Base-by-base conservation (phyloP, 495 filamentous ascomycete genomes). In the Paragyromitra xinjiangensis region DNA sequence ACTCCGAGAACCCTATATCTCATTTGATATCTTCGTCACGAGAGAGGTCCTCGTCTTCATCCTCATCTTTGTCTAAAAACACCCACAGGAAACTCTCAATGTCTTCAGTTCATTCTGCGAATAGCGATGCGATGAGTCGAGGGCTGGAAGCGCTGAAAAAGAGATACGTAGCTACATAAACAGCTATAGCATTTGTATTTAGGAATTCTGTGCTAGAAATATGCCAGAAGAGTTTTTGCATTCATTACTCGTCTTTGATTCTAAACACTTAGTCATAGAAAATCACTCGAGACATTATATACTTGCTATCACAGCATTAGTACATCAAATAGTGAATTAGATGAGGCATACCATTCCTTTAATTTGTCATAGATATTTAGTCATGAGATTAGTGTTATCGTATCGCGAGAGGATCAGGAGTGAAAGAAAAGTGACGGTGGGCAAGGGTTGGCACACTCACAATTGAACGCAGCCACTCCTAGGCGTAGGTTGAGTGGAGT, bases 81-180 rank as follows among this genome's bases (percentile, higher is more conserved):
- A 16, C 22, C 12, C 24, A 63, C 22, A 58, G 56, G 16, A 71
- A 63, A 34, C 7, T 71, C 8, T 71, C 68, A 11, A 51, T 63
- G 19, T 71, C 68, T 12, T 62, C 68, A 19, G n/a, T 61, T 12
- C 29, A 48, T 5, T 69, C 67, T n/a, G 26, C 51, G 4, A 24
- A 9, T n/a, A 62, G 42, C 19, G 56, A 71, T 29, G 42, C 56
- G 39, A 71, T 71, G 44, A 63, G 68, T 63, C 59, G 56, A 22
- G 68, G 68, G 5, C 24, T 71, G 8, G 68, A 63, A 24, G 68
- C 40, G 11, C 2, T 71, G 42, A 71, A 71, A 29, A 71, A 12
- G 26, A 71, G 29, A 39, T 71, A 62, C 39, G 68, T 51, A 16
- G 26, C 53, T 29, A 3, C 53, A 56, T 56, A 56, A 14, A 16